A percentile compares a stretch with the other conserved stretches of the same genome.
Evolutionary conservation across 371 early-diverging fungal genomes (phyloP).

Genomic region (Rhizomucor pusillus): DNA sequence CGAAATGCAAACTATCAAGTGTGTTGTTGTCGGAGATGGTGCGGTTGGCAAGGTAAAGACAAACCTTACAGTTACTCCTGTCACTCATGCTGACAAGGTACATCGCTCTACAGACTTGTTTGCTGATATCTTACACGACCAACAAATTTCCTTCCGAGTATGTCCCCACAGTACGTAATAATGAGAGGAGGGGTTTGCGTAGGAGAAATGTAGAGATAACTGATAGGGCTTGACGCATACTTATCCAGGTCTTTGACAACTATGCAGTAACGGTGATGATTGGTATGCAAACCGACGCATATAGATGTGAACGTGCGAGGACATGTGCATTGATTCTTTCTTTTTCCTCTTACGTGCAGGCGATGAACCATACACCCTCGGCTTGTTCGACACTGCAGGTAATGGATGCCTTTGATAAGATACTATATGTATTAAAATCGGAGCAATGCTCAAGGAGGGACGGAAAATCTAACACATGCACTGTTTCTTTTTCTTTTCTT

Average conservation of each 20-base stretch:
- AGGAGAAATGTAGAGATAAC: neutral
- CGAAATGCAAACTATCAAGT: conserved; percentile 84
- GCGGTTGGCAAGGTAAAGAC: conserved; percentile 91
- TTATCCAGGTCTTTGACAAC: conserved; percentile 90
- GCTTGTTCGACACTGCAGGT: conserved; percentile 97
- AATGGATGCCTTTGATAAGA: conserved; percentile 23
- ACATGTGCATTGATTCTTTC: neutral
- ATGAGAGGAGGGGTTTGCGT: neutral
- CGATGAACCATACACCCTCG: conserved; percentile 86
- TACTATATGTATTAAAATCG: neutral
- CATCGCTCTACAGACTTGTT: conserved; percentile 83
- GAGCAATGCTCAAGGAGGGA: no score
- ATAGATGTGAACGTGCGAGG: neutral
- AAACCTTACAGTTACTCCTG: conserved; percentile 4
- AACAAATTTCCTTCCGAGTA: conserved; percentile 99
- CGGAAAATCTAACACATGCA: no score
- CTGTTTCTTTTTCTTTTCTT: conserved; percentile 1
- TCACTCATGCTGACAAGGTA: neutral
- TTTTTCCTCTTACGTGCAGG: conserved; percentile 19
- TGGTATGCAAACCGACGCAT: conserved; percentile 43
- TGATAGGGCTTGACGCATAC: neutral
- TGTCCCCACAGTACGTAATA: conserved; percentile 84
- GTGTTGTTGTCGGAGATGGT: conserved; percentile 98
- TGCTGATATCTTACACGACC: conserved; percentile 97
- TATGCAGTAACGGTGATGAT: conserved; percentile 99